Percentiles rank a stretch among this genome's conserved stretches.
These are phyloP conservation scores for Cucumis hystrix DNA, from an alignment of 306 rosid species.

Conservation along the genomic window DNA sequence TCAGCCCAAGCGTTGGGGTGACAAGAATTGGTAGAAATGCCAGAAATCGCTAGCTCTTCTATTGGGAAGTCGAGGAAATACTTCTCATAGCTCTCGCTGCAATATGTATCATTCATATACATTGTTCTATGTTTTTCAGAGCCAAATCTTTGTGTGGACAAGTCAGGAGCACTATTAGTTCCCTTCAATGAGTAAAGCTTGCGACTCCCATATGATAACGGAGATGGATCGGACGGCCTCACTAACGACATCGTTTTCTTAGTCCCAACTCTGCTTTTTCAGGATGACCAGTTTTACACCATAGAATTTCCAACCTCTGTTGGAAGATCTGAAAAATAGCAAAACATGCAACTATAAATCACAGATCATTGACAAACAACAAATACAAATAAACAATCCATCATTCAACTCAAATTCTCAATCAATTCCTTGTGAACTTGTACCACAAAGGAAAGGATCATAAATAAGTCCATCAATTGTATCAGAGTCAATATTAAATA, in stretches of 20 bases:
- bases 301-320: conserved; percentile 1
- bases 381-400: not conserved
- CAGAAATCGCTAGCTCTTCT: conserved; percentile 48
- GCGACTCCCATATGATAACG: conserved; percentile 41
- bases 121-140: conserved; percentile 34
- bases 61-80: conserved; percentile 59
- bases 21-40: conserved; percentile 40
- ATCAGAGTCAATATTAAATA: not conserved
- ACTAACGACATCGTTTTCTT: conserved; percentile 51
- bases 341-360: not conserved
- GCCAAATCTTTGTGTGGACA: conserved; percentile 34
- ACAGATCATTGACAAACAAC: not conserved
- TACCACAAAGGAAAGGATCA: not conserved
- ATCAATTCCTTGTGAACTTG: not conserved
- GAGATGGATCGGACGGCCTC: conserved; percentile 40
- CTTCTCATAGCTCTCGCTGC: conserved; percentile 64
- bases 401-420: not conserved
- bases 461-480: not conserved
- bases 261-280: conserved; percentile 14
- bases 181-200: conserved; percentile 58
- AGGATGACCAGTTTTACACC: conserved; percentile 7
- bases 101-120: conserved; percentile 41
- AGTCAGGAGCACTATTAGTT: conserved; percentile 31
- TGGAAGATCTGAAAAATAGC: not conserved
- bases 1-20: conserved; percentile 26